A percentile compares a stretch with the other conserved stretches of the same genome.
These are phyloP conservation scores for Phylloporus arenicola DNA, from an alignment of 768 basidiomycete genomes.

Conservation along the genomic window DNA sequence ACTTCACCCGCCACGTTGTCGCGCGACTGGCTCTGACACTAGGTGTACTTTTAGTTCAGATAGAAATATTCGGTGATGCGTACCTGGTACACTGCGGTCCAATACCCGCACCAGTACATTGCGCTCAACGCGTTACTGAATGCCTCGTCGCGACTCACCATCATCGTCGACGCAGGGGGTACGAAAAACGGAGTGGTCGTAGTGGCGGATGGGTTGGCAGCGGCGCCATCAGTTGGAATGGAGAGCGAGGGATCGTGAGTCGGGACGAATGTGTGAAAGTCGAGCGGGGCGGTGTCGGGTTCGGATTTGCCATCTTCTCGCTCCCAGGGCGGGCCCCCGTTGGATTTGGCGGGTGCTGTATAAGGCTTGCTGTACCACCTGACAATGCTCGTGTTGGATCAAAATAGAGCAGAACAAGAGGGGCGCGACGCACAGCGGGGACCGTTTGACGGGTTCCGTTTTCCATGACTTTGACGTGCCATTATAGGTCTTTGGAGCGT, in stretches of 20 bases:
- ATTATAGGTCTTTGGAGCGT: slow-evolving; percentile 46
- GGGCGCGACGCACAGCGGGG: slow-evolving; percentile 54
- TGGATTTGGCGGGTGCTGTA: slow-evolving; percentile 6
- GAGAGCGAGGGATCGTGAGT: slow-evolving; percentile 60
- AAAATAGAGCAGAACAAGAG: not conserved
- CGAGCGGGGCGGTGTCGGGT: slow-evolving; percentile 53
- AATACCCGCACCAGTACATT: slow-evolving; percentile 86
- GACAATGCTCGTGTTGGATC: not conserved
- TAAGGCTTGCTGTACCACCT: slow-evolving; percentile 78
- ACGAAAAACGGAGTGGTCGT: slow-evolving; percentile 20
- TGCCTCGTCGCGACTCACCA: slow-evolving; percentile 66
- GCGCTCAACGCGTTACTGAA: slow-evolving; percentile 70
- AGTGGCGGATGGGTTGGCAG: slow-evolving; percentile 7
- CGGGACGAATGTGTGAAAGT: slow-evolving; percentile 69
- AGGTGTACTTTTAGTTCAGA: slow-evolving; percentile 2
- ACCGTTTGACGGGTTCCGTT: slow-evolving; percentile 59
- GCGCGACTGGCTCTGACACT: slow-evolving; percentile 33
- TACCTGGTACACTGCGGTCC: slow-evolving; percentile 83
- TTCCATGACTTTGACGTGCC: slow-evolving; percentile 71
- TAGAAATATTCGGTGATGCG: slow-evolving; percentile 17
- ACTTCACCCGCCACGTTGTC: slow-evolving; percentile 22
- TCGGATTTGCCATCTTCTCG: slow-evolving; percentile 22
- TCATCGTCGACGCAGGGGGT: slow-evolving; percentile 31
- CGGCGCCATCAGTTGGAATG: slow-evolving; percentile 18
- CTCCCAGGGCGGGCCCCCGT: not conserved